phyloP scores from a whole-genome alignment of 139 green algal genomes.

The Pleodorina starrii region DNA sequence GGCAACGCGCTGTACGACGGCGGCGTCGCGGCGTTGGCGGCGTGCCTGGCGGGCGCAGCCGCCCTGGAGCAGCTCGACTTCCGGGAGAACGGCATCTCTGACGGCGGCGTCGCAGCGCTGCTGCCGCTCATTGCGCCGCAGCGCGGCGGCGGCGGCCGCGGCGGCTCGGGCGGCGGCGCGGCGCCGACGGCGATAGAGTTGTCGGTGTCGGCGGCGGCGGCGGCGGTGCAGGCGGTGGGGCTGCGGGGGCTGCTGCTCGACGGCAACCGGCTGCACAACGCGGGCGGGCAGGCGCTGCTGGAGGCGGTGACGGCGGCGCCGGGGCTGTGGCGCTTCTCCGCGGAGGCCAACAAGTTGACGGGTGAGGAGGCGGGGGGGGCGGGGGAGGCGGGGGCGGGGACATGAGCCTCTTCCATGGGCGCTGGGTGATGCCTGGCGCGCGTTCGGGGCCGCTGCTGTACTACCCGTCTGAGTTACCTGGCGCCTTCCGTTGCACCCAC shows the following conservation, averaged over 20 bases:
- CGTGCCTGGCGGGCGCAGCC: not conserved
- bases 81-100: conserved; percentile 15
- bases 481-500: too few relatives aligned
- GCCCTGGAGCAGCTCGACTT: conserved; percentile 38
- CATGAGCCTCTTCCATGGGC: too few relatives aligned
- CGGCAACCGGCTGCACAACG: conserved; percentile 37
- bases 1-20: conserved; percentile 32
- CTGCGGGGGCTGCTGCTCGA: conserved; percentile 42
- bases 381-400: too few relatives aligned
- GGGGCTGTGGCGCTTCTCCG: conserved; percentile 40
- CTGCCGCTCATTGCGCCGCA: conserved; percentile 3
- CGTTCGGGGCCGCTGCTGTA: too few relatives aligned
- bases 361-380: too few relatives aligned
- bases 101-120: conserved; percentile 28
- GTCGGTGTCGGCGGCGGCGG: not conserved
- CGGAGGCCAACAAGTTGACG: conserved; percentile 49
- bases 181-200: too few relatives aligned
- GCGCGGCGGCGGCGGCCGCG: not conserved
- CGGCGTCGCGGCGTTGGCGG: not conserved
- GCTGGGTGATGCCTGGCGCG: too few relatives aligned
- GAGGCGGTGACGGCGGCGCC: conserved; percentile 10
- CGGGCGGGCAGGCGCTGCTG: conserved; percentile 23
- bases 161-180: not conserved
- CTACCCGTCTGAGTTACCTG: too few relatives aligned
- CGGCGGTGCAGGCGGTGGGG: not conserved